Conservation (phyloP, 1,284 basidiomycete species). For the Trichosporon coremiiforme region DNA sequence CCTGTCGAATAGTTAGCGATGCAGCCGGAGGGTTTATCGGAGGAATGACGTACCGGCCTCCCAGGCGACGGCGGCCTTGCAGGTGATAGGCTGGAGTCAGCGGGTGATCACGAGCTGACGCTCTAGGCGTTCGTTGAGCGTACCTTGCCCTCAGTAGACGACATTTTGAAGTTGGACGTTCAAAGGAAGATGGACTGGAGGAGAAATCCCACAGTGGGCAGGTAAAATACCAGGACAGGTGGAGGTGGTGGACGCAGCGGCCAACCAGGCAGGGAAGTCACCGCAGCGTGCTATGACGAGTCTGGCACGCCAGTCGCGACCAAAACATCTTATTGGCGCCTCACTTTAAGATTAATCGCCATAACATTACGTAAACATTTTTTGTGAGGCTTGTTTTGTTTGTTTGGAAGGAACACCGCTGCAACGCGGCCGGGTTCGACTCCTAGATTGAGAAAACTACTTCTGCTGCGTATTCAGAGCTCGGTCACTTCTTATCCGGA, state of each 20-base stretch:
- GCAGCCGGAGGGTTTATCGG: neutral
- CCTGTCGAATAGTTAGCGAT: conserved; percentile 27
- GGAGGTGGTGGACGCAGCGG: conserved; percentile 4
- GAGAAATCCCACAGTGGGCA: conserved; percentile 8
- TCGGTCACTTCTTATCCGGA: neutral
- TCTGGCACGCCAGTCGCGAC: neutral
- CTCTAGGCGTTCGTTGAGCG: neutral
- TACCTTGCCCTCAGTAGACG: conserved; percentile 32
- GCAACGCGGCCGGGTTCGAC: neutral
- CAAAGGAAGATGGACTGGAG: conserved; percentile 3
- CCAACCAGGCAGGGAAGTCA: neutral
- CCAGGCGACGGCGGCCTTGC: conserved; percentile 97
- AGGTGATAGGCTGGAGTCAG: conserved; percentile 66
- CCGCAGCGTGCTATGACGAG: conserved; percentile 4
- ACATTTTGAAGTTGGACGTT: conserved; percentile 14
- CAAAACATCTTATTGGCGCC: too few relatives aligned
- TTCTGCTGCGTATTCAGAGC: neutral
- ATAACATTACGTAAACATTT: too few relatives aligned
- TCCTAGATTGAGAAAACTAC: neutral
- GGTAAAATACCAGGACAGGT: neutral
- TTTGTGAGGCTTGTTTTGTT: too few relatives aligned
- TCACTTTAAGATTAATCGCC: too few relatives aligned
- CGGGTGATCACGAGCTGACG: too few relatives aligned
- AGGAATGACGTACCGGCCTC: conserved; percentile 66
- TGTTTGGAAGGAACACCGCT: too few relatives aligned